These are phyloP conservation scores for Claviceps capensis DNA, from an alignment of 2,329 filamentous ascomycete genomes.

Conservation along the genomic window DNA sequence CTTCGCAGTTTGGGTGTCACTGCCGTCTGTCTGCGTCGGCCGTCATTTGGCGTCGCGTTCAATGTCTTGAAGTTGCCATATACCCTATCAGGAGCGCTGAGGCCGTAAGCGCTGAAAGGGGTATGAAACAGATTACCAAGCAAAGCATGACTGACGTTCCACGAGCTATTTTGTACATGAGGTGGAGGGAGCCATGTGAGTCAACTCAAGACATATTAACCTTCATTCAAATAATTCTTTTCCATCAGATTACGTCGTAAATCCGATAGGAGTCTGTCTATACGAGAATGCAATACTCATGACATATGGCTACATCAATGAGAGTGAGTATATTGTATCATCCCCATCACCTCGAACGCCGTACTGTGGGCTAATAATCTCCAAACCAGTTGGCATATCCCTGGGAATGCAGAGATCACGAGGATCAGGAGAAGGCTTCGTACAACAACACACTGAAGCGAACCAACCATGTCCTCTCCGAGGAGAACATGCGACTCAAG, in stretches of 20 bases:
- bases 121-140: too few species aligned
- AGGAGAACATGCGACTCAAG: slow-evolving; percentile 38
- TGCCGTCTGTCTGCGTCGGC: background rate
- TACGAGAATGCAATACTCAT: background rate
- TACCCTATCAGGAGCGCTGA: too few species aligned
- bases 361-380: background rate
- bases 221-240: too few species aligned
- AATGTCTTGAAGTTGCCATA: background rate
- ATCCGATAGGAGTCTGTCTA: background rate
- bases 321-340: background rate
- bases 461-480: slow-evolving; percentile 29
- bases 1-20: background rate
- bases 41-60: background rate
- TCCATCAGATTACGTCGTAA: too few species aligned
- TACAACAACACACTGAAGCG: slow-evolving; percentile 35
- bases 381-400: slow-evolving; percentile 20
- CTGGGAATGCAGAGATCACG: slow-evolving; percentile 38
- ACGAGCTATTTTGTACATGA: too few species aligned
- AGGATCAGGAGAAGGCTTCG: slow-evolving; percentile 33
- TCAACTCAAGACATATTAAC: too few species aligned
- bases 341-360: background rate
- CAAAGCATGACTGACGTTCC: too few species aligned
- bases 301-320: background rate
- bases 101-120: too few species aligned
- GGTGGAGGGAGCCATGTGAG: too few species aligned